Percentiles rank a stretch among this genome's conserved stretches.
Conservation (phyloP, 495 filamentous ascomycete species). For the Aspergillus carlsbadensis region DNA sequence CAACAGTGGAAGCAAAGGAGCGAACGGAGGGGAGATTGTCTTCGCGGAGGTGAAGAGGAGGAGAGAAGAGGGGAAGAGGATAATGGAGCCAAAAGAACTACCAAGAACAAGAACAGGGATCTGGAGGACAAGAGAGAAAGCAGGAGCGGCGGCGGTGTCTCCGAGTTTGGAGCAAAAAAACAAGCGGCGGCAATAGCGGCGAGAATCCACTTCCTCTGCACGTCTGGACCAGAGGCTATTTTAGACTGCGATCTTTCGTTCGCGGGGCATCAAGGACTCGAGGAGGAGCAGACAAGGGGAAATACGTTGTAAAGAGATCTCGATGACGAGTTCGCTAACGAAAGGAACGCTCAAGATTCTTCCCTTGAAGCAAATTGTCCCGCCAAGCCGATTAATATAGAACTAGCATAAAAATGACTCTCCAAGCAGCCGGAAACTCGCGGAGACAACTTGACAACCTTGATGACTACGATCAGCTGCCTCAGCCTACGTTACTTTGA, state of each 20-base stretch:
- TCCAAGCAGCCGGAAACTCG: constrained; percentile 13
- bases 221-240: constrained; percentile 10
- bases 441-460: constrained; percentile 10
- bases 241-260: neutral
- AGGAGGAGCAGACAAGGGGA: neutral
- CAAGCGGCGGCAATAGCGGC: constrained; percentile 27
- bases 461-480: neutral
- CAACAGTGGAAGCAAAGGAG: constrained; percentile 4
- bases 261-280: neutral
- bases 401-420: neutral
- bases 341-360: neutral
- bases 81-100: constrained; percentile 16
- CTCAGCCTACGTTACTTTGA: neutral
- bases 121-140: constrained; percentile 21
- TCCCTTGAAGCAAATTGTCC: neutral
- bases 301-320: neutral
- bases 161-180: constrained; percentile 22
- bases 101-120: constrained; percentile 16
- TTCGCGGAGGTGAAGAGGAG: neutral
- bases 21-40: neutral
- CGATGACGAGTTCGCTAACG: neutral
- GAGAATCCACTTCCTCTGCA: constrained; percentile 14
- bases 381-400: neutral
- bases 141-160: constrained; percentile 23
- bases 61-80: constrained; percentile 6